Evolutionary conservation across 2,329 filamentous ascomycete genomes (phyloP).

Genomic region (Cladosporium sp.): DNA sequence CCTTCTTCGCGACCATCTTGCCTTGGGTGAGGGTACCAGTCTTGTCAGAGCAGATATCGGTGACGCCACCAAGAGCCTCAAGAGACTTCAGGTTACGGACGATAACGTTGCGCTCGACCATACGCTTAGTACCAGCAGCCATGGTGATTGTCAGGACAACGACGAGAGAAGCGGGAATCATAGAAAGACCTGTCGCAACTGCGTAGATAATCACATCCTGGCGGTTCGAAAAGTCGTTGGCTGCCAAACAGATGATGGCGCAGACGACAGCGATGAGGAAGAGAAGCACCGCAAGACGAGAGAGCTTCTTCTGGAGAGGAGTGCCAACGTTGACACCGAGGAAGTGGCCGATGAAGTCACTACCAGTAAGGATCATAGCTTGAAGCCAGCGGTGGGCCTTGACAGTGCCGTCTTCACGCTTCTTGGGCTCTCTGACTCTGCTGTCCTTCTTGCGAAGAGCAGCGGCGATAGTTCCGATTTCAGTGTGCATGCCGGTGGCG

Average conservation of each 20-base stretch:
- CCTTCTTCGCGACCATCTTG: slow-evolving; percentile 61
- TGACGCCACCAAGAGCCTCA: slow-evolving; percentile 61
- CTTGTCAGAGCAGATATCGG: slow-evolving; percentile 67
- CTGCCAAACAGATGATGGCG: slow-evolving; percentile 64
- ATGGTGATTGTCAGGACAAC: slow-evolving; percentile 37
- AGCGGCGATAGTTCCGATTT: slow-evolving; percentile 72
- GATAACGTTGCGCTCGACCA: slow-evolving; percentile 62
- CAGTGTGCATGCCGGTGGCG: slow-evolving; percentile 68
- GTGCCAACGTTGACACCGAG: slow-evolving; percentile 71
- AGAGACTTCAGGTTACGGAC: slow-evolving; percentile 62
- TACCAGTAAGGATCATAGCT: slow-evolving; percentile 49
- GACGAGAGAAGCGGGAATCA: slow-evolving; percentile 54
- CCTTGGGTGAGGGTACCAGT: slow-evolving; percentile 56
- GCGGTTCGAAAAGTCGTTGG: slow-evolving; percentile 52
- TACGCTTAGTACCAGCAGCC: slow-evolving; percentile 58
- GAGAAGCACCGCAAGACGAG: slow-evolving; percentile 76
- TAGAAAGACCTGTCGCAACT: slow-evolving; percentile 57
- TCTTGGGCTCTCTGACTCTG: slow-evolving; percentile 37
- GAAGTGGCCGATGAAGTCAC: slow-evolving; percentile 59
- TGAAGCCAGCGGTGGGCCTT: slow-evolving; percentile 40
- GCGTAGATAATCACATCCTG: slow-evolving; percentile 64
- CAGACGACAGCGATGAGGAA: slow-evolving; percentile 71
- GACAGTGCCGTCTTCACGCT: slow-evolving; percentile 32
- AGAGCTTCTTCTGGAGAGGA: slow-evolving; percentile 77
- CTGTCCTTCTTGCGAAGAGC: slow-evolving; percentile 60